Evolutionary conservation across 139 green algal genomes (phyloP), one percentile per base, ranked within the genome.

Genomic region (Tetradesmus obliquus): DNA sequence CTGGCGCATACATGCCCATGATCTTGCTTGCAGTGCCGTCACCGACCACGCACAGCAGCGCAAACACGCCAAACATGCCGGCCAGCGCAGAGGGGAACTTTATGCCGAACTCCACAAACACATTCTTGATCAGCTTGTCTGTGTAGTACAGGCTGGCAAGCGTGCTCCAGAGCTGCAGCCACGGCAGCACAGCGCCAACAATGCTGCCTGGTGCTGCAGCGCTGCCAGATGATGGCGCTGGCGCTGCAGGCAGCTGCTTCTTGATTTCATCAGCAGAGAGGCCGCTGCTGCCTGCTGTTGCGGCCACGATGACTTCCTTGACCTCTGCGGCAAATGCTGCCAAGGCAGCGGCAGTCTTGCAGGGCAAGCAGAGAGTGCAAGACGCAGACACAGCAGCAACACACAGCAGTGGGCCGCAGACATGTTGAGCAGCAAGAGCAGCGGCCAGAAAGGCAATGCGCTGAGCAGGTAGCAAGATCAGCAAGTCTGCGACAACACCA

Each of bases 11-110:
- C 57, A 93, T 94, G 3, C 82, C 86, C 62, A 94, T 60, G 4
- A 95, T 3, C 54, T 86, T 88, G 69, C 93, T 92, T 15, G 94
- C 95, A 3, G 88, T 69, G 54, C 85, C 82, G 13, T 95, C 93
- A 12, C 93, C 93, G 32, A 97, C 76, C 0, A 80, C 76, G n/a
- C 92, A 92, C 45, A 96, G 90, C 57, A 93, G 55, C 5, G 13
- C 93, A 55, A 95, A 91, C 17, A 96, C 86, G 3, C 87, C 93
- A 89, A 96, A 96, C 95, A 97, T 97, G 89, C 94, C 95, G 6
- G 90, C 91, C 32, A 97, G 91, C 6, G 95, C 89, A 17, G 85
- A 88, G 53, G 94, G 94, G 87, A 96, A 95, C 84, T 83, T 84
- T 17, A 94, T 91, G 53, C 66, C 53, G 13, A 88, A 85, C 15